Conservation (phyloP, 306 rosid species). For the Mimosa pudica region DNA sequence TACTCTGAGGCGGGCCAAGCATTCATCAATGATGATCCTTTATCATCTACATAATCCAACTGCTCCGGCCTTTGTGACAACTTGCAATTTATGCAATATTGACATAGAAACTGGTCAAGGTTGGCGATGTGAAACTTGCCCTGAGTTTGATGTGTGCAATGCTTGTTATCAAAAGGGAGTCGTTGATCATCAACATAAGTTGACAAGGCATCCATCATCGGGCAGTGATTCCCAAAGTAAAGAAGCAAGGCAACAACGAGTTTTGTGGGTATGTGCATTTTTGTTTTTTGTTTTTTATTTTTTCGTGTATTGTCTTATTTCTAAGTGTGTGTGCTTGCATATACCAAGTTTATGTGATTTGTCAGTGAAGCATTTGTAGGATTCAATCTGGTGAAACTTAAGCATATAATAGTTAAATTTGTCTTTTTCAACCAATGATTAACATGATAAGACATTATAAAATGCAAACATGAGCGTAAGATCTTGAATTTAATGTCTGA, state of each 20-base stretch:
- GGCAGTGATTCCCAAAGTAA: slow-evolving; percentile 97
- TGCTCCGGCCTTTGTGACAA: slow-evolving; percentile 88
- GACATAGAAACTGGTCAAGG: slow-evolving; percentile 98
- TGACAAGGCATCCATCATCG: slow-evolving; percentile 92
- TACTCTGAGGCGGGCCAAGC: slow-evolving; percentile 96
- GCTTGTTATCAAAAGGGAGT: slow-evolving; percentile 88
- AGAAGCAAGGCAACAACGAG: slow-evolving; percentile 92
- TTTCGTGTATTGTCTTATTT: slow-evolving; percentile 9
- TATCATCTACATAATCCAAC: slow-evolving; percentile 99
- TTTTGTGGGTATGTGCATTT: slow-evolving; percentile 62
- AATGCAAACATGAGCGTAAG: background rate
- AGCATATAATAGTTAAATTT: slow-evolving; percentile 9
- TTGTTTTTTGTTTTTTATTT: background rate
- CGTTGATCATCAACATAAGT: slow-evolving; percentile 85
- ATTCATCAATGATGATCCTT: slow-evolving; percentile 99
- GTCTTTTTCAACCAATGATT: slow-evolving; percentile 21
- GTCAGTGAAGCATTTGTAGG: slow-evolving; percentile 2
- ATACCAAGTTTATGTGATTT: slow-evolving; percentile 11
- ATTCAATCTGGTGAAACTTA: slow-evolving; percentile 13
- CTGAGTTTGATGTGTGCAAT: slow-evolving; percentile 93
- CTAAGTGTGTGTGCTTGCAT: background rate
- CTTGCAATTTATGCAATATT: slow-evolving; percentile 76
- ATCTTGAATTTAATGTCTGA: background rate
- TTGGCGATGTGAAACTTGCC: slow-evolving; percentile 97
- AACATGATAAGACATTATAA: slow-evolving; percentile 23